phyloP scores from a whole-genome alignment of 1,284 basidiomycete genomes.

The Fomitopsis pinicola region DNA sequence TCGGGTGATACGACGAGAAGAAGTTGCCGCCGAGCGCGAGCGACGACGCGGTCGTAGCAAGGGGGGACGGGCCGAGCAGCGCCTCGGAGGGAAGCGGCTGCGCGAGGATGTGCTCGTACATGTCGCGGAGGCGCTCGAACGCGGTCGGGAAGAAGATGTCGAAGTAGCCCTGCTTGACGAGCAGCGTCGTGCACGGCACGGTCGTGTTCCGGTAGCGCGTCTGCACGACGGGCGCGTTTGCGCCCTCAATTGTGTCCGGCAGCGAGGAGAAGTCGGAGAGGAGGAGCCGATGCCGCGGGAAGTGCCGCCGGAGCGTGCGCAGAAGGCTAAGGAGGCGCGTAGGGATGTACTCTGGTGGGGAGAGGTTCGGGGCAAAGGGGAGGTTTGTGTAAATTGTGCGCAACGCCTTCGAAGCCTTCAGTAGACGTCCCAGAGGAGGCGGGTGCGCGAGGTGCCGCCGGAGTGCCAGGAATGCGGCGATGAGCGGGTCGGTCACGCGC shows the following conservation, averaged over 20 bases:
- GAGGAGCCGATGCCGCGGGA: conserved; percentile 89
- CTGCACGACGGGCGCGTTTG: conserved; percentile 94
- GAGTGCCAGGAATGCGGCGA: conserved; percentile 67
- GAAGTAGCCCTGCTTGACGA: conserved; percentile 95
- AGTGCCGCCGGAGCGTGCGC: conserved; percentile 76
- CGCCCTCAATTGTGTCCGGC: conserved; percentile 82
- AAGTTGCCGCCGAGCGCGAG: conserved; percentile 56
- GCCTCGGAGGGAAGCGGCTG: conserved; percentile 37
- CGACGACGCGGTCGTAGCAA: conserved; percentile 45
- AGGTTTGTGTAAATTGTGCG: conserved; percentile 65
- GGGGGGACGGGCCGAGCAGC: conserved; percentile 40
- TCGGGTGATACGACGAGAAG: conserved; percentile 63
- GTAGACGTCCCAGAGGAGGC: conserved; percentile 52
- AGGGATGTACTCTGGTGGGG: conserved; percentile 87
- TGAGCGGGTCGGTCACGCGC: conserved; percentile 81
- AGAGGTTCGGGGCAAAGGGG: conserved; percentile 91
- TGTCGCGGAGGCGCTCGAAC: conserved; percentile 81
- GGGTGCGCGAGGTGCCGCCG: conserved; percentile 53
- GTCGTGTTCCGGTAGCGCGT: conserved; percentile 84
- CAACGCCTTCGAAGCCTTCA: conserved; percentile 49
- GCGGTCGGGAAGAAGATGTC: conserved; percentile 99
- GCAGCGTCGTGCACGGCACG: conserved; percentile 86
- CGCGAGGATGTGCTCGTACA: conserved; percentile 82
- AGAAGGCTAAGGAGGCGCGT: conserved; percentile 89
- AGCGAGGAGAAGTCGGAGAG: conserved; percentile 90